Evolutionary conservation across 1,284 basidiomycete species (phyloP).

Genomic region (Lentinus polychrous): DNA sequence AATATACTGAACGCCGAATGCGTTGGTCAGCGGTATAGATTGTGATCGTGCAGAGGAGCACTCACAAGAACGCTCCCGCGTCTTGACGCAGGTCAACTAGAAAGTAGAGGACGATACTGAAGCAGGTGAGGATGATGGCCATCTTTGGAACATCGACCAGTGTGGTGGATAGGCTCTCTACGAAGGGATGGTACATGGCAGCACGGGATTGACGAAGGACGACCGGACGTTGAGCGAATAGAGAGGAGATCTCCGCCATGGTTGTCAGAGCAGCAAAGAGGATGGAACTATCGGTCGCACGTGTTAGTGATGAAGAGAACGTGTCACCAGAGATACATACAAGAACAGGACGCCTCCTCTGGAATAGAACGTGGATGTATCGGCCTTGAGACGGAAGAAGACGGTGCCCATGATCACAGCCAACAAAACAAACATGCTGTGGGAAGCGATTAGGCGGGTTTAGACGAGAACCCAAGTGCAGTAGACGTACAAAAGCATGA

Average conservation of each 20-base stretch:
- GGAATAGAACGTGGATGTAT: slow-evolving; percentile 68
- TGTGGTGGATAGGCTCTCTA: slow-evolving; percentile 62
- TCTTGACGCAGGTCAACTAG: slow-evolving; percentile 50
- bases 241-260: slow-evolving; percentile 68
- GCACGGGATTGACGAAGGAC: slow-evolving; percentile 52
- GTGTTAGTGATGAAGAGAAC: neutral
- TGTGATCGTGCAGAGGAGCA: slow-evolving; percentile 9
- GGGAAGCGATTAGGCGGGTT: neutral
- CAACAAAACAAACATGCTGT: slow-evolving; percentile 11
- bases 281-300: slow-evolving; percentile 33
- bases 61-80: slow-evolving; percentile 55
- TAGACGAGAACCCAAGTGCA: neutral
- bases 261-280: slow-evolving; percentile 48
- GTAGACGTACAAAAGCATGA: slow-evolving; percentile 19
- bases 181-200: slow-evolving; percentile 61
- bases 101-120: slow-evolving; percentile 60
- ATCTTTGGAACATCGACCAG: slow-evolving; percentile 68
- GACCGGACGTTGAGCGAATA: slow-evolving; percentile 70
- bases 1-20: slow-evolving; percentile 33
- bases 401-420: slow-evolving; percentile 41
- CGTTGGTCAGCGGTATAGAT: neutral
- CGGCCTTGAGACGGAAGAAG: slow-evolving; percentile 57
- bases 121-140: slow-evolving; percentile 41
- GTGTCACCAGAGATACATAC: slow-evolving; percentile 27
- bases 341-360: slow-evolving; percentile 76